Evolutionary conservation across 1,284 basidiomycete species (phyloP).

Genomic region (Xerocomus amazonicus): DNA sequence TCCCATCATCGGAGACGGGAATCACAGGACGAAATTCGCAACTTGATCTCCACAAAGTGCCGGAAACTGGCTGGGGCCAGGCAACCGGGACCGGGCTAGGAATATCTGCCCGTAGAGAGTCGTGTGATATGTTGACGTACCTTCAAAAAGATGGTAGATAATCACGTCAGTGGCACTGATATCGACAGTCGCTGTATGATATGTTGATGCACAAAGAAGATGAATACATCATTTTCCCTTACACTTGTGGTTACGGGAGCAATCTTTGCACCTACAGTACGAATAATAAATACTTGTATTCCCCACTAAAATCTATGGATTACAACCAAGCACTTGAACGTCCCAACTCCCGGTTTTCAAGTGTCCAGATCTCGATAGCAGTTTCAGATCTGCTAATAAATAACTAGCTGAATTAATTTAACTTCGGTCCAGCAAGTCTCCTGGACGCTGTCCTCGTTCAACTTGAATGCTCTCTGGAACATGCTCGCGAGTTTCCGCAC

Average conservation of each 20-base stretch:
- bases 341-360: background rate
- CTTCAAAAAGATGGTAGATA: background rate
- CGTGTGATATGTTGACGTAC: slow-evolving; percentile 12
- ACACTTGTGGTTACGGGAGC: background rate
- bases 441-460: slow-evolving; percentile 84
- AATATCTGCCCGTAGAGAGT: background rate
- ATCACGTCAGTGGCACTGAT: background rate
- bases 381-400: background rate
- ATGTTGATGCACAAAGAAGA: too few species aligned
- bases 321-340: background rate
- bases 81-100: background rate
- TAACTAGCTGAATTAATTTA: slow-evolving; percentile 19
- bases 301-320: slow-evolving; percentile 11
- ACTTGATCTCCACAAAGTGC: slow-evolving; percentile 13
- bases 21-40: slow-evolving; percentile 16
- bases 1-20: slow-evolving; percentile 16
- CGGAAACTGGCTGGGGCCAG: background rate
- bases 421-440: slow-evolving; percentile 67
- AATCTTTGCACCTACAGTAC: too few species aligned
- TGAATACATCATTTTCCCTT: background rate
- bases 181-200: too few species aligned
- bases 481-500: slow-evolving; percentile 83
- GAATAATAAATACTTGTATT: slow-evolving; percentile 8
- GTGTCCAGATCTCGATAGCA: background rate
- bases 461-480: slow-evolving; percentile 89